Conservation (phyloP, 139 green algal species). For the Chlorella vulgaris region DNA sequence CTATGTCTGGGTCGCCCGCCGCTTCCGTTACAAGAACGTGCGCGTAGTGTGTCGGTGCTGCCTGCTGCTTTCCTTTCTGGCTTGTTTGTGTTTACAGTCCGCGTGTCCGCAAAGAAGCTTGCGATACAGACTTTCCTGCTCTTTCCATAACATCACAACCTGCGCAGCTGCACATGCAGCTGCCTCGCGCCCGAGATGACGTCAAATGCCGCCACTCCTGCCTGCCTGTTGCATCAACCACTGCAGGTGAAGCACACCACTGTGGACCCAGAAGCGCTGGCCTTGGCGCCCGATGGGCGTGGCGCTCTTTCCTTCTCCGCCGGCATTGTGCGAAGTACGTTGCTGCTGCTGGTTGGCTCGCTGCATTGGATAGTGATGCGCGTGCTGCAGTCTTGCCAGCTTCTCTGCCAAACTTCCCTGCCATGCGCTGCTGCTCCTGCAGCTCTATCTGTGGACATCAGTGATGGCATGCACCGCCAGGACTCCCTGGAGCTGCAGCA, state of each 20-base stretch:
- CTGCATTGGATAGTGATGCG: not conserved
- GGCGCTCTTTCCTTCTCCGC: not conserved
- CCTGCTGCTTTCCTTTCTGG: no score
- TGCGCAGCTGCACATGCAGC: no score
- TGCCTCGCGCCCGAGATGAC: no score
- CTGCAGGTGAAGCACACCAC: constrained; percentile 11
- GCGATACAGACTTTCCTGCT: no score
- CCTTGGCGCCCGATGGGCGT: not conserved
- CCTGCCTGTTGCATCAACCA: no score
- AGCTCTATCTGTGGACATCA: not conserved
- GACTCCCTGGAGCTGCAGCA: not conserved
- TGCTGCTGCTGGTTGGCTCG: not conserved
- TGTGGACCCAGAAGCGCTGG: constrained; percentile 26
- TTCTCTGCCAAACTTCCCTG: no score
- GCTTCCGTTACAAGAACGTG: constrained; percentile 19
- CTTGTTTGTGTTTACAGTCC: no score
- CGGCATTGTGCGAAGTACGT: not conserved
- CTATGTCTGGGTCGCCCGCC: constrained; percentile 21
- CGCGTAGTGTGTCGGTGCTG: not conserved
- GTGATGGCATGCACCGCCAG: not conserved
- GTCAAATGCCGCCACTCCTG: no score
- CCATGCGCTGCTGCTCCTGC: not conserved
- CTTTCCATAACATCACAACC: no score
- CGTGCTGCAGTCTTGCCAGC: no score
- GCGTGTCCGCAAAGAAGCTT: no score